These are phyloP conservation scores for Tillandsia leiboldiana DNA, from an alignment of 176 grass and related monocot genomes.

Conservation along the genomic window DNA sequence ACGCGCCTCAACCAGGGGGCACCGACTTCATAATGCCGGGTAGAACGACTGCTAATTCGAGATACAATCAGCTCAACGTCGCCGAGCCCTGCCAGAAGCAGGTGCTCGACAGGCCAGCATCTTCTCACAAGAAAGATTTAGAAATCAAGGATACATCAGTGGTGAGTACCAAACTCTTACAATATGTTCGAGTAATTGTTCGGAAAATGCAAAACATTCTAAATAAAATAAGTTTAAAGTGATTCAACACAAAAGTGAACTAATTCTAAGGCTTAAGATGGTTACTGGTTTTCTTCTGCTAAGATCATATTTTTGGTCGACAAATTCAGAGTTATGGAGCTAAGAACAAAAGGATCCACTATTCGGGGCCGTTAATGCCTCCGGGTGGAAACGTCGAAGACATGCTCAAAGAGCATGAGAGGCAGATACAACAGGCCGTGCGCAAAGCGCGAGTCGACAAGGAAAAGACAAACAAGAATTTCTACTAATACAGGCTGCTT, in stretches of 20 bases:
- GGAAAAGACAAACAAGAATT: conserved; percentile 34
- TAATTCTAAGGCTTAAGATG: too few relatives aligned
- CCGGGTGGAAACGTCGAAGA: conserved; percentile 47
- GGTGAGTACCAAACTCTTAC: background rate
- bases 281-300: too few relatives aligned
- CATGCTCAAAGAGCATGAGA: conserved; percentile 70
- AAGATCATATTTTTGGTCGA: background rate
- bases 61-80: conserved; percentile 29
- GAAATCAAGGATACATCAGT: conserved; percentile 23
- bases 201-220: too few relatives aligned
- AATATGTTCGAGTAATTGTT: too few relatives aligned
- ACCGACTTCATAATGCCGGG: conserved; percentile 32
- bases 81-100: conserved; percentile 30
- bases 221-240: too few relatives aligned
- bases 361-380: conserved; percentile 51
- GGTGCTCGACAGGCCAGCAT: conserved; percentile 21
- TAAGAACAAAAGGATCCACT: conserved; percentile 38
- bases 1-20: conserved; percentile 28
- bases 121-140: conserved; percentile 45
- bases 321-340: conserved; percentile 27
- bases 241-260: too few relatives aligned
- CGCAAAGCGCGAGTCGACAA: conserved; percentile 52
- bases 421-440: conserved; percentile 66
- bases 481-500: conserved; percentile 15
- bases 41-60: background rate